phyloP scores from a whole-genome alignment of 1,284 basidiomycete genomes.

The Porphyrellus sp. region DNA sequence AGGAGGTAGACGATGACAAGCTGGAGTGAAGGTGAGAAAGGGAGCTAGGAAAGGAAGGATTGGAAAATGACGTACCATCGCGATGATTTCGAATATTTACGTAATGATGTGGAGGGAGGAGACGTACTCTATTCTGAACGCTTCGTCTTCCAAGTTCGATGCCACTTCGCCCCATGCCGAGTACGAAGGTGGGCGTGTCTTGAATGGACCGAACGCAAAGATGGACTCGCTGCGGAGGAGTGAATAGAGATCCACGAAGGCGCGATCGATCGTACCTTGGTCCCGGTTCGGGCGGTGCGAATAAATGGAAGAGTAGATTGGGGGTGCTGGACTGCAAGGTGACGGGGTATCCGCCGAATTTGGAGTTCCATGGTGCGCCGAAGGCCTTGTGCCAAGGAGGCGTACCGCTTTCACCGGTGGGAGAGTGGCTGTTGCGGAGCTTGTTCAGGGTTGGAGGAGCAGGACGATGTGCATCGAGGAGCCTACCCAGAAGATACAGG shows the following conservation, averaged over 20 bases:
- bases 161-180: conserved; percentile 70
- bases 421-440: conserved; percentile 31
- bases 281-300: conserved; percentile 62
- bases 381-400: conserved; percentile 34
- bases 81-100: conserved; percentile 29
- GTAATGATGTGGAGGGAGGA: conserved; percentile 25
- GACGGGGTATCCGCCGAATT: conserved; percentile 51
- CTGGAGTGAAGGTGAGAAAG: conserved; percentile 17
- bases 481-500: conserved; percentile 37
- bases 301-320: conserved; percentile 65
- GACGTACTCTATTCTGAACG: conserved; percentile 74
- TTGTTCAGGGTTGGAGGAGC: conserved; percentile 26
- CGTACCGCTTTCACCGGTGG: conserved; percentile 23
- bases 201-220: conserved; percentile 31
- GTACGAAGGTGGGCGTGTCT: conserved; percentile 44
- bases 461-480: conserved; percentile 23
- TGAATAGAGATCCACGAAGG: conserved; percentile 22
- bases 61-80: conserved; percentile 30
- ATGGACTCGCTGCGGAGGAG: conserved; percentile 24
- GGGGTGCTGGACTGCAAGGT: conserved; percentile 55
- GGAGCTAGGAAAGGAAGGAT: conserved; percentile 13
- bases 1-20: conserved; percentile 5
- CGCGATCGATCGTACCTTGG: conserved; percentile 42
- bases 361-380: conserved; percentile 36
- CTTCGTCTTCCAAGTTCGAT: conserved; percentile 61